Conservation (phyloP, 176 grass and related monocot genomes). For the maize (Zea mays) region DNA sequence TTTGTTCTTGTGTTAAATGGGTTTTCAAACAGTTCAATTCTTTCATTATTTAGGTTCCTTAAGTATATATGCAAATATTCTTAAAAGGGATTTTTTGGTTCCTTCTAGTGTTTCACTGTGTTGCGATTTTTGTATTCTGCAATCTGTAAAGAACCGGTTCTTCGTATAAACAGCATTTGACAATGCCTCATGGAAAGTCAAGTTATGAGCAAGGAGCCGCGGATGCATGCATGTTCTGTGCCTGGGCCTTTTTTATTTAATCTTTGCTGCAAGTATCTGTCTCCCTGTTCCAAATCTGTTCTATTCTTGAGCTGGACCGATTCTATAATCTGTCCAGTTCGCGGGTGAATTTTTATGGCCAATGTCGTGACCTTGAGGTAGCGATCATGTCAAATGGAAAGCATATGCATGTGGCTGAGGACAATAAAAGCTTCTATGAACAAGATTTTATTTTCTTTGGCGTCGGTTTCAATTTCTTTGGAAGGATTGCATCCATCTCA, state of each 20-base stretch:
- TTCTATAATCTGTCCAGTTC: not conserved
- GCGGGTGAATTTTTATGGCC: not conserved
- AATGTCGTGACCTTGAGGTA: not conserved
- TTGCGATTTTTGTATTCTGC: not conserved
- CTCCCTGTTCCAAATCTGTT: not conserved
- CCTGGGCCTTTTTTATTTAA: not conserved
- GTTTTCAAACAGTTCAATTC: constrained; percentile 42
- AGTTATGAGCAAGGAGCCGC: not conserved
- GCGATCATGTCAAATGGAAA: not conserved
- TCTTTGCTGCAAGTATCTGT: not conserved
- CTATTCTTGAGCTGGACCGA: not conserved
- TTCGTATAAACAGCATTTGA: constrained; percentile 3
- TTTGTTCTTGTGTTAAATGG: constrained; percentile 19
- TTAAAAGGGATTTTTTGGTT: constrained; percentile 6
- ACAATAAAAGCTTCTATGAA: not conserved
- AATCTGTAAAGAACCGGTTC: constrained; percentile 23
- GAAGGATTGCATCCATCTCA: not conserved
- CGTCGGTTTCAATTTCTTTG: not conserved
- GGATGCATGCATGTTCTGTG: not conserved
- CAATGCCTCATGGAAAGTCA: not conserved
- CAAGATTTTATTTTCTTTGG: not conserved
- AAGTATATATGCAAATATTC: constrained; percentile 29
- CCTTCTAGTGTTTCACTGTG: not conserved
- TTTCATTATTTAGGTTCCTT: constrained; percentile 48
- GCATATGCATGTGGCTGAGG: no score